A percentile compares a stretch with the other conserved stretches of the same genome.
Conservation (phyloP, 2,329 filamentous ascomycete species). For the Phaeophleospora eucalypticola region DNA sequence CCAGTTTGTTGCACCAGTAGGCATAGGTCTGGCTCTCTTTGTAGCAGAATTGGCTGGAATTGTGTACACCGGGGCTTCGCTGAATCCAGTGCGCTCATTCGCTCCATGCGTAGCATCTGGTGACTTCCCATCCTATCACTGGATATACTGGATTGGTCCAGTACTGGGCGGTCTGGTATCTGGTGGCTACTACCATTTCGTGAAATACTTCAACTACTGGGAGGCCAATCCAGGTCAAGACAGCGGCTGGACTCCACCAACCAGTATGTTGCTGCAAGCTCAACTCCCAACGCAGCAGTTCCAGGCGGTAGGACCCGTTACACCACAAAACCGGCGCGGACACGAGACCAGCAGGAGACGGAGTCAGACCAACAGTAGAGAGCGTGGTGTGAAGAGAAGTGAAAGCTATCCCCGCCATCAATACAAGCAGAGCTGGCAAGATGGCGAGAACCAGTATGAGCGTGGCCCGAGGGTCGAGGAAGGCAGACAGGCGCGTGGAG, state of each 20-base stretch:
- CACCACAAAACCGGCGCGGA: neutral
- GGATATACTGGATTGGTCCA: constrained; percentile 31
- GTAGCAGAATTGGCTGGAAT: constrained; percentile 23
- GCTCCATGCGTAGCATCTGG: constrained; percentile 29
- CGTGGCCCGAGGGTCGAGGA: neutral
- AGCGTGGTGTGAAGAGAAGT: neutral
- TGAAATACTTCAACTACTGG: constrained; percentile 31
- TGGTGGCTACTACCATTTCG: constrained; percentile 31
- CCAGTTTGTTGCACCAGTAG: constrained; percentile 26
- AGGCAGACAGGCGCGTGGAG: neutral
- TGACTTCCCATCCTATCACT: constrained; percentile 29
- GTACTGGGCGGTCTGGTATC: constrained; percentile 29
- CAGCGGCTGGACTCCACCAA: constrained; percentile 1
- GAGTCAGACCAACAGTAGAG: neutral
- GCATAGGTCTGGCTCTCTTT: constrained; percentile 26
- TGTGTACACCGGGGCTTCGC: constrained; percentile 30
- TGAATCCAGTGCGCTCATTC: constrained; percentile 34
- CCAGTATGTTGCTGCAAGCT: neutral
- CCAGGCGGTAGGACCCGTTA: neutral
- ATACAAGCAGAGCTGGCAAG: neutral
- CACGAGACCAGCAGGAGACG: neutral
- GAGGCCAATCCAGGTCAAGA: constrained; percentile 27
- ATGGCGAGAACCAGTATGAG: neutral
- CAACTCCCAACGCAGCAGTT: neutral
- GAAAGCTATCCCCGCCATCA: neutral